Conservation (phyloP, 257 asterid genomes). For the Buddleja alternifolia region DNA sequence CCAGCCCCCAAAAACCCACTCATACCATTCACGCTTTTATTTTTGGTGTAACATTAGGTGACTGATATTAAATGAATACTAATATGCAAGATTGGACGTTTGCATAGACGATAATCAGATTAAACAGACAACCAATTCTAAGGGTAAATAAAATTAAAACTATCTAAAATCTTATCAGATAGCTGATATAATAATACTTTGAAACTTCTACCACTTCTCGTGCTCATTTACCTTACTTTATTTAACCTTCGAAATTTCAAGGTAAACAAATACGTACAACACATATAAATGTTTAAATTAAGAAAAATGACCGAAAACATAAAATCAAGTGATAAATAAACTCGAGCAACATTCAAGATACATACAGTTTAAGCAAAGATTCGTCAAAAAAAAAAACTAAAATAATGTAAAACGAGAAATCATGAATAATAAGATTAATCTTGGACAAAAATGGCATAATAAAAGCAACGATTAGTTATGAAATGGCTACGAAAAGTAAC, state of each 20-base stretch:
- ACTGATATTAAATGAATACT: neutral
- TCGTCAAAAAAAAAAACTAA: neutral
- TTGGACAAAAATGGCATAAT: no score
- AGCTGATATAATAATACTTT: neutral
- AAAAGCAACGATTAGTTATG: no score
- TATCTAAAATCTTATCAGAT: neutral
- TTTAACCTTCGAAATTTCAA: no score
- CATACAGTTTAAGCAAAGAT: neutral
- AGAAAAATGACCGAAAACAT: neutral
- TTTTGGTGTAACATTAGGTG: neutral
- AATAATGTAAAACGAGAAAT: neutral
- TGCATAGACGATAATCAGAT: neutral
- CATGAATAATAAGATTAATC: neutral
- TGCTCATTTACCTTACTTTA: neutral
- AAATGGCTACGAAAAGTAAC: neutral
- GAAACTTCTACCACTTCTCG: neutral
- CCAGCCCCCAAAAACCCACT: neutral
- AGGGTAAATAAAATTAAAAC: neutral
- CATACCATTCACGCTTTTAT: no score
- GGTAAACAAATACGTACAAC: conserved; percentile 3
- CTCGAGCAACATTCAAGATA: neutral
- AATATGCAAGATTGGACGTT: neutral
- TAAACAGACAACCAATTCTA: neutral
- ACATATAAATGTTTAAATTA: neutral
- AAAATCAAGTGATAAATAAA: conserved; percentile 10